These are phyloP conservation scores for Mimosa pudica DNA, from an alignment of 306 rosid genomes.

Conservation along the genomic window DNA sequence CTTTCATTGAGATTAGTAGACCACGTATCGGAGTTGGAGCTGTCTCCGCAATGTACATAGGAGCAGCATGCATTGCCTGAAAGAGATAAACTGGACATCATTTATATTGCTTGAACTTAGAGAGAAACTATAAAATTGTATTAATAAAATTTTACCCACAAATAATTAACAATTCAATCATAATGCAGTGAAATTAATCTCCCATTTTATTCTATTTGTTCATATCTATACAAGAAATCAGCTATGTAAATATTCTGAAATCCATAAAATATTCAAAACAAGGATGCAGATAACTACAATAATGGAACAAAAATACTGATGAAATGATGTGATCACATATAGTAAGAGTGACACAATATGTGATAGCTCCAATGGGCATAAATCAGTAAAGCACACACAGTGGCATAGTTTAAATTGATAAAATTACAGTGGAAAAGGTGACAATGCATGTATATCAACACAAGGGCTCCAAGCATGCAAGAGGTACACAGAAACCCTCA, in stretches of 20 bases:
- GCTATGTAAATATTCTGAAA: background rate
- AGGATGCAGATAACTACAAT: background rate
- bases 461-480: slow-evolving; percentile 15
- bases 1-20: slow-evolving; percentile 80
- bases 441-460: background rate
- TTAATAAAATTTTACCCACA: slow-evolving; percentile 22
- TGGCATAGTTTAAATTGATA: background rate
- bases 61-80: slow-evolving; percentile 99
- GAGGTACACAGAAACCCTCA: slow-evolving; percentile 21
- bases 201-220: slow-evolving; percentile 5
- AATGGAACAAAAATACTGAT: background rate
- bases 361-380: background rate
- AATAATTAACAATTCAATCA: slow-evolving; percentile 14
- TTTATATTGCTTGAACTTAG: slow-evolving; percentile 23
- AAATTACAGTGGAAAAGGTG: background rate
- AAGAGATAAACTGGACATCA: slow-evolving; percentile 39
- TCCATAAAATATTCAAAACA: background rate
- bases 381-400: background rate
- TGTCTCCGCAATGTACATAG: slow-evolving; percentile 99
- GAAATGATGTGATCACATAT: background rate
- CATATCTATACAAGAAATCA: background rate
- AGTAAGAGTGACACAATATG: background rate
- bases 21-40: slow-evolving; percentile 86
- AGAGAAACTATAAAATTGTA: background rate
- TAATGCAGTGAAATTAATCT: slow-evolving; percentile 13